Base-by-base conservation (phyloP, 257 asterid species). In the Penstemon barbatus region DNA sequence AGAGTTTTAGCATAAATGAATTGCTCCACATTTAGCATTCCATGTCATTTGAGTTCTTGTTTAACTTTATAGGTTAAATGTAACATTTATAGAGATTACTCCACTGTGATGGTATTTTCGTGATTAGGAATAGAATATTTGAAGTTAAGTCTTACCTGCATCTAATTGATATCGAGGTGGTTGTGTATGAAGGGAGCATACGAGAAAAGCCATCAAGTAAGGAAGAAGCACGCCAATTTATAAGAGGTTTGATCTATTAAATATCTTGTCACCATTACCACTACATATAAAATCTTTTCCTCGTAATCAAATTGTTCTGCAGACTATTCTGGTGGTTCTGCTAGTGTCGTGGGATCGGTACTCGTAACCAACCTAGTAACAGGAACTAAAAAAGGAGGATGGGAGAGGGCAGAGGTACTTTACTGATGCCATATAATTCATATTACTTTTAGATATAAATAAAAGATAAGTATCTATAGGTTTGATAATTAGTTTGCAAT, bases 291-390 rank as follows among this genome's bases (percentile, higher is more conserved):
- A 36, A 68, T 42, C 71, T 45, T 25, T 63, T 55, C 42, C 52
- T 65, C 12, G 41, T 50, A 43, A 7, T 56, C 5, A 48, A 38
- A 6, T 72, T 71, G 18, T 61, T 63, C 57, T 72, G 33, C 86
- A 91, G 96, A 83, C 54, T 89, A 92, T 78, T 92, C 98, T 52
- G 90, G 96, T 46, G 83, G 96, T 68, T 89, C 82, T 37, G 92
- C 88, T 70, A 50, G 80, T 36, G 96, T 92, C 72, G 89, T 87
- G 75, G 96, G 98, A 73, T 92, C 97, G 6, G 83, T 92, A 11
- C 74, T 84, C 39, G 89, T 89, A 63, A 76, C 92, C 52, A 92
- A 92, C 81, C 80, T 92, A 62, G 79, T 68, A 55, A 86, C 89
- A 11, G 97, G 98, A 46, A 71, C 62, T 44, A 77, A 95, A 71